Evolutionary conservation across 1,284 basidiomycete species (phyloP).

Genomic region (Malassezia sympodialis): DNA sequence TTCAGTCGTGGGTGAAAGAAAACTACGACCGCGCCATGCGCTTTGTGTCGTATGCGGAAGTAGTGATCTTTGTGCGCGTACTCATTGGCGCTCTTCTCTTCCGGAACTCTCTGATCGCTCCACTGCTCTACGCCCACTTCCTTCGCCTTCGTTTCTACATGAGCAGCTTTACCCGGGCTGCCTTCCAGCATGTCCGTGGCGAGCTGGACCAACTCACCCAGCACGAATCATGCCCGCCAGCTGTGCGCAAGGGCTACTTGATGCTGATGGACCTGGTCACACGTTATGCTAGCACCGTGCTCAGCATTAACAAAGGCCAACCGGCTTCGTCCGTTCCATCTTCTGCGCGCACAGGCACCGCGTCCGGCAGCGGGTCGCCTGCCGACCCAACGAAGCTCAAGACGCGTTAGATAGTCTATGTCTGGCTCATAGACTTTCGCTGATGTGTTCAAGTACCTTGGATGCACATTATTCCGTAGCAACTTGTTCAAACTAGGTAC

Average conservation of each 20-base stretch:
- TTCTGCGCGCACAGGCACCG: conserved; percentile 7
- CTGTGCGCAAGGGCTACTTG: conserved; percentile 39
- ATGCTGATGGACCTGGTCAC: conserved; percentile 38
- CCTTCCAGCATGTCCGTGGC: conserved; percentile 40
- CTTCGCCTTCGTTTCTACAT: conserved; percentile 45
- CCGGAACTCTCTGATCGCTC: conserved; percentile 41
- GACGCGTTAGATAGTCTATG: conserved; percentile 4
- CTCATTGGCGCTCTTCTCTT: conserved; percentile 43
- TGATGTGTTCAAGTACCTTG: background rate
- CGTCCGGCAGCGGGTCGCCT: background rate
- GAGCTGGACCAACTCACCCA: conserved; percentile 34
- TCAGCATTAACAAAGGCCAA: conserved; percentile 28
- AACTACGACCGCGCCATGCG: conserved; percentile 49
- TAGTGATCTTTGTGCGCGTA: conserved; percentile 44
- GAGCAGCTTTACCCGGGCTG: conserved; percentile 43
- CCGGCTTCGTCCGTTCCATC: conserved; percentile 5
- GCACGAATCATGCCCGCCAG: conserved; percentile 36
- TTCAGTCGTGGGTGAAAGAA: conserved; percentile 47
- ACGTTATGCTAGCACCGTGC: conserved; percentile 42
- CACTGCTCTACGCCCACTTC: conserved; percentile 45
- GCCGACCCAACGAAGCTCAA: conserved; percentile 15
- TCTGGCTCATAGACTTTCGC: background rate
- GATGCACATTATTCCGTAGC: background rate
- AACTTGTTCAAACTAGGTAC: background rate
- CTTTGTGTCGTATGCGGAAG: conserved; percentile 47